phyloP scores from a whole-genome alignment of 768 basidiomycete species.

The Lactarius tabidus region DNA sequence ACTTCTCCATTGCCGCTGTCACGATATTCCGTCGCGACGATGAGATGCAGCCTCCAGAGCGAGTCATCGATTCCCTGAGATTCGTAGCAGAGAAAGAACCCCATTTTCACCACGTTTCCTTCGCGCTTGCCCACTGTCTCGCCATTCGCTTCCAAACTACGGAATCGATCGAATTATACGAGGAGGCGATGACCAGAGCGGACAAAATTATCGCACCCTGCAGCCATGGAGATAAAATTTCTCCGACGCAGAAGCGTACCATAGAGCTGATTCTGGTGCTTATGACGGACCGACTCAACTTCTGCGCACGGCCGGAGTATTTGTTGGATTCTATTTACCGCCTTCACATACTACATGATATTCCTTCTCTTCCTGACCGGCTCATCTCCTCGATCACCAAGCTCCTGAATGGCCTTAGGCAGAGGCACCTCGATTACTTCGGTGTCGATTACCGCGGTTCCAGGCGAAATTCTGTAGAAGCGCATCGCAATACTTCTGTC shows the following conservation, averaged over 20 bases:
- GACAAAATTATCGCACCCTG: background rate
- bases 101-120: background rate
- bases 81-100: background rate
- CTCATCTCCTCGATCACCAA: too few species aligned
- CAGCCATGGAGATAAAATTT: background rate
- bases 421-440: too few species aligned
- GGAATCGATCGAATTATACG: background rate
- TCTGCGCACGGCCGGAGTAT: background rate
- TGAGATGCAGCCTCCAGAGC: too few species aligned
- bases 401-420: too few species aligned
- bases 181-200: background rate
- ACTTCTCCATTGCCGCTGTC: background rate
- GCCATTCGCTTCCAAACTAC: background rate
- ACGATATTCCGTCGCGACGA: too few species aligned
- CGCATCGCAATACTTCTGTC: too few species aligned
- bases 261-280: background rate
- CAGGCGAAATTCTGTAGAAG: too few species aligned
- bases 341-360: background rate
- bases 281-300: background rate
- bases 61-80: background rate
- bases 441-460: too few species aligned
- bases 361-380: background rate
- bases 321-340: background rate
- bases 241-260: background rate
- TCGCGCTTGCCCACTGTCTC: background rate